These are phyloP conservation scores for Phytopythium boreale DNA, from an alignment of 352 stramenopile species.

Conservation along the genomic window DNA sequence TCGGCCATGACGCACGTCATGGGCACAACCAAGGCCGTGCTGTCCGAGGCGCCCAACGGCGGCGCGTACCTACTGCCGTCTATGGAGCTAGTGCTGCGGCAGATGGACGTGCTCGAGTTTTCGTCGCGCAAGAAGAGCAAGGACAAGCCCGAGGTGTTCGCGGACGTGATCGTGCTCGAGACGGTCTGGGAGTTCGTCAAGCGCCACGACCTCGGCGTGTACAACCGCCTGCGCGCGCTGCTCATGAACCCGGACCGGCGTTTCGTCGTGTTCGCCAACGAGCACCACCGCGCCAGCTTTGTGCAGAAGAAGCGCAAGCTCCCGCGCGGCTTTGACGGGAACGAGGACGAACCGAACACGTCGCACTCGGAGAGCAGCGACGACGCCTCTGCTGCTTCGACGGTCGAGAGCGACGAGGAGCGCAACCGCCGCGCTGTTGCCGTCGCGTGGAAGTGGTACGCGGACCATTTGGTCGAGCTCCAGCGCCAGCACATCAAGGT, in stretches of 20 bases:
- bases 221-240: conserved; percentile 86
- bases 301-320: conserved; percentile 52
- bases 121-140: conserved; percentile 54
- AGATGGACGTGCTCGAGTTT: conserved; percentile 91
- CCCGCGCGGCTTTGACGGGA: conserved; percentile 17
- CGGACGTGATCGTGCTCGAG: conserved; percentile 88
- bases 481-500: conserved; percentile 44
- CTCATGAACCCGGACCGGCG: conserved; percentile 77
- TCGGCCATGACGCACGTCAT: conserved; percentile 50
- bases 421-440: conserved; percentile 88
- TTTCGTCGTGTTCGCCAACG: conserved; percentile 93
- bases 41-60: conserved; percentile 48
- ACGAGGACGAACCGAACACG: conserved; percentile 25
- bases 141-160: conserved; percentile 39
- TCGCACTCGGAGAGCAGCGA: conserved; percentile 32
- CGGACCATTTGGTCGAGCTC: conserved; percentile 48
- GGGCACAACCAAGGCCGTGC: conserved; percentile 52
- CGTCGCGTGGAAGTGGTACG: conserved; percentile 78
- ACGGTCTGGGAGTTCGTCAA: conserved; percentile 90
- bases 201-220: conserved; percentile 85
- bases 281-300: conserved; percentile 86
- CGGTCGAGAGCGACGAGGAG: conserved; percentile 57
- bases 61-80: conserved; percentile 81
- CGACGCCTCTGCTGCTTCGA: not conserved
- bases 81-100: conserved; percentile 87